Conservation (phyloP, 225 moss, liverwort and hornwort species). For the Pleurozium schreberi region DNA sequence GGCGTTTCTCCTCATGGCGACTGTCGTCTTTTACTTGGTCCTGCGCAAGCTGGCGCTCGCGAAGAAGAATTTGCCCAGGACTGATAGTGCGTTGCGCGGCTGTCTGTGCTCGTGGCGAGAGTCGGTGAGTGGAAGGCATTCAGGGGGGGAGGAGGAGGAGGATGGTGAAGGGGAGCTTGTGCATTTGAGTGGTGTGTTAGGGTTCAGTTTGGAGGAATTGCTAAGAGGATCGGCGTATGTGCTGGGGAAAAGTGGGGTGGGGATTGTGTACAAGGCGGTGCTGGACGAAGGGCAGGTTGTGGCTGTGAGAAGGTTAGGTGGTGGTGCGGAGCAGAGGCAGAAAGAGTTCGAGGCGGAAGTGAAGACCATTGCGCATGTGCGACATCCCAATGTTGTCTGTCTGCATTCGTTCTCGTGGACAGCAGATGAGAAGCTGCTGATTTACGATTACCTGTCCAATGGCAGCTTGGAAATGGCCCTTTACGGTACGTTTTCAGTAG, state of each 20-base stretch:
- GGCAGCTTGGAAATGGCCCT: conserved; percentile 55
- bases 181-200: conserved; percentile 22
- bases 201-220: conserved; percentile 44
- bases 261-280: conserved; percentile 69
- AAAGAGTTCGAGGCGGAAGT: conserved; percentile 38
- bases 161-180: conserved; percentile 26
- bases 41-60: conserved; percentile 6
- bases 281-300: conserved; percentile 51
- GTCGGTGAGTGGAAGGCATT: background rate
- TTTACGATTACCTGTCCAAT: conserved; percentile 43
- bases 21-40: conserved; percentile 11
- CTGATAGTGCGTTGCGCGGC: conserved; percentile 14
- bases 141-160: background rate
- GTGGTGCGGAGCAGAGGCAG: conserved; percentile 21
- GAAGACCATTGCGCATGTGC: conserved; percentile 45
- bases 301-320: conserved; percentile 55
- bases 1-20: conserved; percentile 7
- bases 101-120: conserved; percentile 41
- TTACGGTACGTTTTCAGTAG: conserved; percentile 22
- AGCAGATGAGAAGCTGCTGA: conserved; percentile 34
- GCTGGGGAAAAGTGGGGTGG: conserved; percentile 54
- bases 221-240: conserved; percentile 55
- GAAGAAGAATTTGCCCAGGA: background rate
- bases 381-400: conserved; percentile 36
- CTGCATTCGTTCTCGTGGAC: conserved; percentile 41